Percentiles rank a stretch among this genome's conserved stretches.
Conservation (phyloP, 352 stramenopile species). For the Phytophthora hybrid region DNA sequence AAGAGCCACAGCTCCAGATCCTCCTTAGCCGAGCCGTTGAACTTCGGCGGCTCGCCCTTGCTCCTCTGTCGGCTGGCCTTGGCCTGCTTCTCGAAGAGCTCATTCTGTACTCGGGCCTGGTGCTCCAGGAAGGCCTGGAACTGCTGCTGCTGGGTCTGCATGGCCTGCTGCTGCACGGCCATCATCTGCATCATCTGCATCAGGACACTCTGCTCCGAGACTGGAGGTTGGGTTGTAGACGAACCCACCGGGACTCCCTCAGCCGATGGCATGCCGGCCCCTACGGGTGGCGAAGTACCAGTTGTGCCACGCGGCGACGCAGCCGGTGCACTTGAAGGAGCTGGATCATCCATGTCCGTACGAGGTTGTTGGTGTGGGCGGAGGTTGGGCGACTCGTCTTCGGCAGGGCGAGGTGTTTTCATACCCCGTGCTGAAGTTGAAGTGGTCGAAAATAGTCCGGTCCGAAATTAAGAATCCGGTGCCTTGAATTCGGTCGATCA, state of each 20-base stretch:
- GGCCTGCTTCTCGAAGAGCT: slow-evolving; percentile 15
- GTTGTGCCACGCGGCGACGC: too few species aligned
- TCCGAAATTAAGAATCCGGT: neutral
- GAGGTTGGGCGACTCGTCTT: neutral
- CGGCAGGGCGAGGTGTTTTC: too few species aligned
- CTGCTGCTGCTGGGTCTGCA: slow-evolving; percentile 12
- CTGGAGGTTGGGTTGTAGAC: neutral
- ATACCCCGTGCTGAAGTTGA: neutral
- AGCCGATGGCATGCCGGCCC: neutral
- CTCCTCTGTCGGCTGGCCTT: slow-evolving; percentile 11
- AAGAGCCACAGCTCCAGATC: slow-evolving; percentile 26
- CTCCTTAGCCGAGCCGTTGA: slow-evolving; percentile 16
- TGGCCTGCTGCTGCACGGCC: slow-evolving; percentile 7
- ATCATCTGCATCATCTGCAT: slow-evolving; percentile 20
- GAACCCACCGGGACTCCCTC: neutral
- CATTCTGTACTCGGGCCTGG: slow-evolving; percentile 8
- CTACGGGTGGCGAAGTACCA: neutral
- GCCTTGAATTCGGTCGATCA: neutral
- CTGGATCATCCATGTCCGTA: neutral
- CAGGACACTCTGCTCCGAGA: slow-evolving; percentile 4
- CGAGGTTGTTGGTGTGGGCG: neutral
- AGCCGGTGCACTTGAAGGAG: neutral
- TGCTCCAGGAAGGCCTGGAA: slow-evolving; percentile 15
- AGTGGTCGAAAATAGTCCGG: neutral
- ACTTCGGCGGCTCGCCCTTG: slow-evolving; percentile 23